Conservation (phyloP, 495 filamentous ascomycete genomes). For the Aspergillus indologenus region DNA sequence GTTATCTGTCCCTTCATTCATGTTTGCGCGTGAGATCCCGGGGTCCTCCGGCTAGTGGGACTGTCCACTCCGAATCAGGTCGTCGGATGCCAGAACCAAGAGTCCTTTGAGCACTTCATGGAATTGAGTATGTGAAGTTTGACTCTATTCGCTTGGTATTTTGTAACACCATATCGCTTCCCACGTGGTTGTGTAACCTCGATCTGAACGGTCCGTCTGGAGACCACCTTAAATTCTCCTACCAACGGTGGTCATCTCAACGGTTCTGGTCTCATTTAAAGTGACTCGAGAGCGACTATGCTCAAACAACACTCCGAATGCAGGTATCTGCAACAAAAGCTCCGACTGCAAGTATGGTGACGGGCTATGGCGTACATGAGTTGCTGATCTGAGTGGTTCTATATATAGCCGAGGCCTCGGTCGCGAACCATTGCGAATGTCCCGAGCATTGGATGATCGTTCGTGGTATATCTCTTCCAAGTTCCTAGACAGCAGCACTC, state of each 20-base stretch:
- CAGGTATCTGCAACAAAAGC: not conserved
- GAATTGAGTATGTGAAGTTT: not conserved
- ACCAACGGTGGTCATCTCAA: no score
- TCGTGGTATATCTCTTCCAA: no score
- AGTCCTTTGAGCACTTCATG: not conserved
- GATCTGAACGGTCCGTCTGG: not conserved
- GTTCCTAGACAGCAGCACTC: no score
- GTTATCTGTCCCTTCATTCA: not conserved
- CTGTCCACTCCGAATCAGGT: not conserved
- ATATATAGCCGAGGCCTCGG: not conserved
- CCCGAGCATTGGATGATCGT: not conserved
- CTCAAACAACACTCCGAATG: not conserved
- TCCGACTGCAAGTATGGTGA: not conserved
- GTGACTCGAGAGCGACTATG: not conserved
- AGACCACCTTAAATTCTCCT: no score
- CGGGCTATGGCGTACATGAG: not conserved
- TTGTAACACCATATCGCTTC: not conserved
- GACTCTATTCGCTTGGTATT: not conserved
- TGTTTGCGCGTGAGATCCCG: not conserved
- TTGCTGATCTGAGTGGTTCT: not conserved
- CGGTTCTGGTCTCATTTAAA: no score
- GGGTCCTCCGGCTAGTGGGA: not conserved
- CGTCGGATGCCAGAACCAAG: not conserved
- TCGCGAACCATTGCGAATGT: not conserved
- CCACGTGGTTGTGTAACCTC: not conserved